Base-by-base conservation (phyloP, 1,284 basidiomycete species). In the Baeospora myosura region DNA sequence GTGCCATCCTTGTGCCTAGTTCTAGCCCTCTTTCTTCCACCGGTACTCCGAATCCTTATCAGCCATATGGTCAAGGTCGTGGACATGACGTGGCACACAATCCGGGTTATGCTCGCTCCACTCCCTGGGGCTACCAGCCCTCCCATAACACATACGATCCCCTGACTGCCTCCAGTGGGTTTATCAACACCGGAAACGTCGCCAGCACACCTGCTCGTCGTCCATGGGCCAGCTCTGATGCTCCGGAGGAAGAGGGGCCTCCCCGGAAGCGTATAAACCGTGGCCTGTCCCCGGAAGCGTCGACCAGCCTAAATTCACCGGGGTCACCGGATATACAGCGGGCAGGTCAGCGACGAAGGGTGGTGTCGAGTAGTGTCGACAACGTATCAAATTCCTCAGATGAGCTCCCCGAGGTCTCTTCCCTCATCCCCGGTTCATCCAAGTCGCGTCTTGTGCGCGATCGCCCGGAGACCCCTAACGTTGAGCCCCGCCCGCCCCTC, bases 231-330 rank as follows among this genome's bases (percentile, higher is more conserved):
- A 56, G 58, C 39, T 55, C 57, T 25, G 66, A 68, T 25, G 59
- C 59, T 40, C 54, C 59, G 45, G 59, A 64, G 36, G 72, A 76
- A 18, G 72, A 72, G 12, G 80, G 75, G 20, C 81, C 77, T 35
- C 81, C 84, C 31, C 75, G 75, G 44, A 88, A 88, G 65, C 77
- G 76, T 49, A 52, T 74, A 31, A 78, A 83, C 56, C 65, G 65
- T 44, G 79, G 72, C 26, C 49, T 59, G 36, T 64, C 62, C 17
- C 50, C 65, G 46, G 66, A 72, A 49, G 58, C 66, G 35, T 49
- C 62, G 41, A 66, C 69, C 52, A 47, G 67, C 46, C 57, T 68
- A 51, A 54, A 60, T 43, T 61, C 68, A 6, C 75, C 79, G 24
- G 64, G 62, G 25, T 81, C 82, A 16, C 78, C 81, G 11, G 72